Conservation (phyloP, 164 flowering plant genomes). For the Tinospora cordifolia region DNA sequence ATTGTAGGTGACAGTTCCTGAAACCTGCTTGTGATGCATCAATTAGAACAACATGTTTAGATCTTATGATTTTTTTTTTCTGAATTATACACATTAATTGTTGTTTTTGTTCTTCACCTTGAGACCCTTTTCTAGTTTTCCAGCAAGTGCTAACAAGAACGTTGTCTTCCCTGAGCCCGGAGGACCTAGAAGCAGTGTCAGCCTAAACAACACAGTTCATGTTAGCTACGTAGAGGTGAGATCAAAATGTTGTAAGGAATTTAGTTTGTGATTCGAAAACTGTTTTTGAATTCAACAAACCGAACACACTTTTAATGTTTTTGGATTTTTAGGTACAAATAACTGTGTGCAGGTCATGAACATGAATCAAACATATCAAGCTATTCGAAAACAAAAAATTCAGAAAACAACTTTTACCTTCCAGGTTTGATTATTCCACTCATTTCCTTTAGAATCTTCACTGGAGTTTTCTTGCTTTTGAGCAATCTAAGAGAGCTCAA, state of each 20-base stretch:
- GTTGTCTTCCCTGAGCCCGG: slow-evolving; percentile 31
- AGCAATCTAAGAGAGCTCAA: slow-evolving; percentile 16
- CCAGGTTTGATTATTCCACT: slow-evolving; percentile 30
- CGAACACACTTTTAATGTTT: too few relatives aligned
- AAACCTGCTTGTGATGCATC: slow-evolving; percentile 17
- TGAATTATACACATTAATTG: background rate
- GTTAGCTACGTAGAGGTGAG: background rate
- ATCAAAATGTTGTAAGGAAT: background rate
- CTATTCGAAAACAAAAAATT: too few relatives aligned
- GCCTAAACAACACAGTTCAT: slow-evolving; percentile 14
- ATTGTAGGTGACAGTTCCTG: slow-evolving; percentile 27
- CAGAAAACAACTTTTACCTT: slow-evolving; percentile 17
- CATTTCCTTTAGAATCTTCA: slow-evolving; percentile 21
- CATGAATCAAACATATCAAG: background rate
- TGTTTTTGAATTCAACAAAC: too few relatives aligned
- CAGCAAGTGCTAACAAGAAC: slow-evolving; percentile 29
- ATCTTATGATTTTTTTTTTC: background rate
- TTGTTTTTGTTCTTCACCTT: slow-evolving; percentile 26
- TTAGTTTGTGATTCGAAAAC: too few relatives aligned
- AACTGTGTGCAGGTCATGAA: too few relatives aligned
- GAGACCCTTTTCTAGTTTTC: slow-evolving; percentile 32
- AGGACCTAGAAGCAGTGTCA: slow-evolving; percentile 35
- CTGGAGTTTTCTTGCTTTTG: slow-evolving; percentile 19
- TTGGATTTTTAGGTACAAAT: too few relatives aligned
- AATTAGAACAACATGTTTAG: background rate